Percentiles rank a stretch among this genome's conserved stretches.
These are phyloP conservation scores for Chlamydomonas sphaeroides DNA, from an alignment of 139 green algal species.

Conservation along the genomic window DNA sequence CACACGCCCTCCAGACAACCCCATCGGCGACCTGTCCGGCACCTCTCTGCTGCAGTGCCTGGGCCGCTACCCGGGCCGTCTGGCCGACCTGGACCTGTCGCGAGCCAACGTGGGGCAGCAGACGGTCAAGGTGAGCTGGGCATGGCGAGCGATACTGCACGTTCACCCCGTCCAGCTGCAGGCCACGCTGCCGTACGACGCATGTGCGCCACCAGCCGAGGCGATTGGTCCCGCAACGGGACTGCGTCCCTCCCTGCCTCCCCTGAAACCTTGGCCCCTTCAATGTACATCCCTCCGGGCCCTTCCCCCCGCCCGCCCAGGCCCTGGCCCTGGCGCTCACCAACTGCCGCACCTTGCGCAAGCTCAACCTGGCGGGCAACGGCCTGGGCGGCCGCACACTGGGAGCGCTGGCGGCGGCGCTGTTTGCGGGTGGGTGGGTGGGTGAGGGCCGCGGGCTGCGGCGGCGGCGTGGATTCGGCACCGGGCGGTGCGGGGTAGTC, in stretches of 20 bases:
- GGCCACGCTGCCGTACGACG: too few species aligned
- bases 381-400: not conserved
- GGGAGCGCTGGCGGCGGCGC: not conserved
- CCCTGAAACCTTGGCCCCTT: too few species aligned
- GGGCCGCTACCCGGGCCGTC: conserved; percentile 4
- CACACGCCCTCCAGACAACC: not conserved
- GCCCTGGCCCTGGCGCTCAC: not conserved
- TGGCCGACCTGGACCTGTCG: not conserved
- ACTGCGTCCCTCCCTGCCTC: too few species aligned
- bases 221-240: too few species aligned
- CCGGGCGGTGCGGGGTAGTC: too few species aligned
- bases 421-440: not conserved
- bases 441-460: too few species aligned
- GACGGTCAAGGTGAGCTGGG: not conserved
- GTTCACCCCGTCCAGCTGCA: too few species aligned
- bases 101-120: not conserved
- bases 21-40: conserved; percentile 3
- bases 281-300: too few species aligned
- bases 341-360: not conserved
- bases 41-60: conserved; percentile 14
- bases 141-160: too few species aligned
- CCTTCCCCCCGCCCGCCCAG: not conserved
- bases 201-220: too few species aligned
- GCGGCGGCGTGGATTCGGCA: too few species aligned
- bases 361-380: not conserved